Conservation (phyloP, 768 basidiomycete genomes). For the Boletellus ananas region DNA sequence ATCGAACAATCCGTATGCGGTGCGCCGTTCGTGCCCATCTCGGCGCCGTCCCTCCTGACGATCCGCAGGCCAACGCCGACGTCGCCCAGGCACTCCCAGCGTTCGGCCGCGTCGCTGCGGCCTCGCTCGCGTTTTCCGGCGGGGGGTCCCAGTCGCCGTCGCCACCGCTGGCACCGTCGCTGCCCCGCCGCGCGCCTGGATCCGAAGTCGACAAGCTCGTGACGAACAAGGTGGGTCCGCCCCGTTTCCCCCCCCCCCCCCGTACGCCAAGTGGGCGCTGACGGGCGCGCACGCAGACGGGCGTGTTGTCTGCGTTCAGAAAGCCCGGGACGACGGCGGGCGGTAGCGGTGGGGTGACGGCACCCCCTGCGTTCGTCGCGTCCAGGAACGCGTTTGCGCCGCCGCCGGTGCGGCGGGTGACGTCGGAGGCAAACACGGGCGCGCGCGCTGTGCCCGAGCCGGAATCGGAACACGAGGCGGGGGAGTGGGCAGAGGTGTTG, state of each 20-base stretch:
- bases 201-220: constrained; percentile 26
- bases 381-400: constrained; percentile 48
- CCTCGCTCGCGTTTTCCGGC: constrained; percentile 43
- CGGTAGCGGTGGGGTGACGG: constrained; percentile 38
- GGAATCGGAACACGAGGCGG: constrained; percentile 39
- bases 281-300: no score
- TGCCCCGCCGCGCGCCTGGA: constrained; percentile 21
- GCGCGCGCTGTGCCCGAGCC: constrained; percentile 6
- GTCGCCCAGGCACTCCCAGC: constrained; percentile 32
- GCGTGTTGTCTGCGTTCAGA: constrained; percentile 23
- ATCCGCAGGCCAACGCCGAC: constrained; percentile 34
- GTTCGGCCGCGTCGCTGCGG: constrained; percentile 53
- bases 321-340: constrained; percentile 27
- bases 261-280: no score
- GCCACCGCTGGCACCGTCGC: no score
- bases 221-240: constrained; percentile 21
- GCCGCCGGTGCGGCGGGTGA: constrained; percentile 45
- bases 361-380: constrained; percentile 36
- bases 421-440: constrained; percentile 14
- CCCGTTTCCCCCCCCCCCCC: no score
- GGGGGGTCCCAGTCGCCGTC: background rate
- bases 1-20: constrained; percentile 34
- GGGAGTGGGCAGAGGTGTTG: constrained; percentile 75
- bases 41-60: constrained; percentile 14
- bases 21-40: no score